These are phyloP conservation scores for Mortierella hygrophila DNA, from an alignment of 192 early-diverging fungal species.

Conservation along the genomic window DNA sequence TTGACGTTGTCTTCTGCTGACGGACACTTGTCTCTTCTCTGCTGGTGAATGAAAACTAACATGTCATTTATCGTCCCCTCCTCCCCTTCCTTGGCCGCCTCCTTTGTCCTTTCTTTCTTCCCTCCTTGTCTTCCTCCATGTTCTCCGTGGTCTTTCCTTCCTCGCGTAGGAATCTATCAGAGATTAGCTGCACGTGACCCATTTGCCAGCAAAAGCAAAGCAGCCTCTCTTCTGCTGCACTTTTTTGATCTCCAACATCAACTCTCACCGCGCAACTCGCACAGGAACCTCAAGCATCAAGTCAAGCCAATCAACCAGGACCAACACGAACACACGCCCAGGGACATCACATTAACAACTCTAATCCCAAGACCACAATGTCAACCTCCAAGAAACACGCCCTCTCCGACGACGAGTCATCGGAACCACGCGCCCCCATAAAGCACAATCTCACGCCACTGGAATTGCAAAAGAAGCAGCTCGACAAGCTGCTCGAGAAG, in stretches of 20 bases:
- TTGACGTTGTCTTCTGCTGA: neutral
- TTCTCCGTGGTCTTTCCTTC: neutral
- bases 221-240: too few relatives aligned
- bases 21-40: neutral
- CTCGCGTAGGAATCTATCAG: neutral
- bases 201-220: neutral
- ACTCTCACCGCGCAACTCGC: too few relatives aligned
- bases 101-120: neutral
- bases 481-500: conserved; percentile 81
- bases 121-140: neutral
- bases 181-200: neutral
- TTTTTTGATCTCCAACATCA: conserved; percentile 1
- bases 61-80: neutral
- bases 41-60: too few relatives aligned
- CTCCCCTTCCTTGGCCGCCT: neutral
- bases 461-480: conserved; percentile 69
- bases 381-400: conserved; percentile 11
- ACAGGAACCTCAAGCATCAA: neutral
- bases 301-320: neutral
- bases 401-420: conserved; percentile 25
- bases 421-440: conserved; percentile 15
- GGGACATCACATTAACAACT: neutral
- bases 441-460: conserved; percentile 61
- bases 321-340: neutral
- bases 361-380: neutral